These are phyloP conservation scores for Chrysoporthe puriensis DNA, from an alignment of 2,329 filamentous ascomycete species.

Conservation along the genomic window DNA sequence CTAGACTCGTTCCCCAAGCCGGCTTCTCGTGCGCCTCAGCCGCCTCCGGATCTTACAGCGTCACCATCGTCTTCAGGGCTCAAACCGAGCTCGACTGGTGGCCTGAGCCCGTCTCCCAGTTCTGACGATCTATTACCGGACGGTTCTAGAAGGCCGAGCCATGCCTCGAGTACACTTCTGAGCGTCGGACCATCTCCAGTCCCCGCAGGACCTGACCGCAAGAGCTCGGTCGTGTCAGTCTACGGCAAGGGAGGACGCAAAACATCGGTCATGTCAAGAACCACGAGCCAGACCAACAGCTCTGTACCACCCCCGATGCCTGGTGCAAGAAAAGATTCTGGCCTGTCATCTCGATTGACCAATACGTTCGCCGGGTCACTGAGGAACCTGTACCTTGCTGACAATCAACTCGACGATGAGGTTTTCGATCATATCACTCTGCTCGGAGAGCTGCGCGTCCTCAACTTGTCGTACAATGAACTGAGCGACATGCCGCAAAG, in stretches of 20 bases:
- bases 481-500: conserved; percentile 90
- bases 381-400: conserved; percentile 82
- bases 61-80: conserved; percentile 37
- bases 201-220: conserved; percentile 64
- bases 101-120: conserved; percentile 65
- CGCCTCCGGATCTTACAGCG: conserved; percentile 53
- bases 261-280: conserved; percentile 77
- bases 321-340: conserved; percentile 81
- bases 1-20: conserved; percentile 90
- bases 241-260: conserved; percentile 81
- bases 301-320: conserved; percentile 53
- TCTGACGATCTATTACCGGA: conserved; percentile 73
- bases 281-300: conserved; percentile 48
- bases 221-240: conserved; percentile 82
- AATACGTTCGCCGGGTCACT: conserved; percentile 89
- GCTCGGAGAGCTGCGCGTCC: conserved; percentile 79
- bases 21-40: conserved; percentile 68
- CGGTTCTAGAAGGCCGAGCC: conserved; percentile 74
- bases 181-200: conserved; percentile 77
- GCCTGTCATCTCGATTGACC: conserved; percentile 74
- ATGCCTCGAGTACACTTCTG: conserved; percentile 75
- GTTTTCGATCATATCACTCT: conserved; percentile 90
- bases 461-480: conserved; percentile 95
- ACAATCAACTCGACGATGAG: conserved; percentile 93
- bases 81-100: conserved; percentile 41